phyloP scores from a whole-genome alignment of 345 rosid genomes.

The Murraya paniculata region DNA sequence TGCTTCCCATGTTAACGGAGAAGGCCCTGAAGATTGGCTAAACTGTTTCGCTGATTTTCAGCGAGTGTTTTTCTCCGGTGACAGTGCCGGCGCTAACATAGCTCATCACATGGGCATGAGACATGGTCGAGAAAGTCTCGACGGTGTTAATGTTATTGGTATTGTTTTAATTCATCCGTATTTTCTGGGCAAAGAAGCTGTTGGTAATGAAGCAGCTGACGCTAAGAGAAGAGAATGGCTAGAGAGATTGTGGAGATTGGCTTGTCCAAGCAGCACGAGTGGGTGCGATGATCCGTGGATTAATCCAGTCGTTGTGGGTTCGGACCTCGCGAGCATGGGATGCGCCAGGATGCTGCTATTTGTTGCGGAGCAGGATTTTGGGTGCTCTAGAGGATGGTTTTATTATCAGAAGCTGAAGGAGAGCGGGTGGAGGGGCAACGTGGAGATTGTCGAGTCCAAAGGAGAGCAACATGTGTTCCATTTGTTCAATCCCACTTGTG shows the following conservation, averaged over 20 bases:
- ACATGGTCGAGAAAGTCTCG: conserved; percentile 3
- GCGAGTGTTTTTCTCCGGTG: no score
- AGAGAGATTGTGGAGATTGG: conserved; percentile 20
- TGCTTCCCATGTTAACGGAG: no score
- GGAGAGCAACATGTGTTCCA: conserved; percentile 43
- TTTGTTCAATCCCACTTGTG: no score
- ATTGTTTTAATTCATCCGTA: conserved; percentile 22
- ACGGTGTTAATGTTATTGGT: conserved; percentile 10
- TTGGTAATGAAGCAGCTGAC: conserved; percentile 11
- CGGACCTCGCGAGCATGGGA: conserved; percentile 28
- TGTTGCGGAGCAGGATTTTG: conserved; percentile 39
- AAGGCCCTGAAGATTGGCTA: no score
- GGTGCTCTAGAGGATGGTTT: conserved; percentile 35
- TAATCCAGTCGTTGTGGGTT: conserved; percentile 32
- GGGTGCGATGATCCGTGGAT: conserved; percentile 51
- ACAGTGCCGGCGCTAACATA: no score
- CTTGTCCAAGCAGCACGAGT: conserved; percentile 26
- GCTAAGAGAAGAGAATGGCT: neutral
- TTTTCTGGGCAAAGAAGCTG: conserved; percentile 31
- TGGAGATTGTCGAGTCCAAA: conserved; percentile 31
- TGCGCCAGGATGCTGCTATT: conserved; percentile 40
- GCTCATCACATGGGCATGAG: no score
- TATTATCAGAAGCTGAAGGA: conserved; percentile 34
- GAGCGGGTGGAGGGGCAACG: conserved; percentile 44
- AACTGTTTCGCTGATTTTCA: no score